Percentiles rank a stretch among this genome's conserved stretches.
These are phyloP conservation scores for Geotrichum fermentans DNA, from an alignment of 1,139 yeast genomes.

Conservation along the genomic window DNA sequence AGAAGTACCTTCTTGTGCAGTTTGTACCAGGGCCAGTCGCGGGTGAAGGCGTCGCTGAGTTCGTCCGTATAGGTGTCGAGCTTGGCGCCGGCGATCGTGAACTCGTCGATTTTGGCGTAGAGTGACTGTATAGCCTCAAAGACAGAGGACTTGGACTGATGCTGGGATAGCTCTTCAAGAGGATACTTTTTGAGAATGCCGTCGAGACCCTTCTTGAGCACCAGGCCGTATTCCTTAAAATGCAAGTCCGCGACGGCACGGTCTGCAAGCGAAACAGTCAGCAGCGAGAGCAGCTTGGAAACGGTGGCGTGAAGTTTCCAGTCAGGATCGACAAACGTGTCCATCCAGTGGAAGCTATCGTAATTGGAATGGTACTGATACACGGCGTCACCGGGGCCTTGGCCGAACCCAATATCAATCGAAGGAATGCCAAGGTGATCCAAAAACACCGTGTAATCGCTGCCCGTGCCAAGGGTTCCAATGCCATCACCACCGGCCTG, in stretches of 20 bases:
- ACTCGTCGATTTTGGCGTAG: constrained; percentile 26
- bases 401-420: constrained; percentile 50
- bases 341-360: constrained; percentile 67
- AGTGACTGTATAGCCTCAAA: constrained; percentile 28
- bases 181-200: constrained; percentile 2
- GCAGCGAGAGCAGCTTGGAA: constrained; percentile 49
- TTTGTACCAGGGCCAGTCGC: constrained; percentile 36
- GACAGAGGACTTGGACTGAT: neutral
- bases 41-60: constrained; percentile 31
- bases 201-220: constrained; percentile 25
- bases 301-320: constrained; percentile 52
- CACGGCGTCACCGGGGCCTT: constrained; percentile 44
- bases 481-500: constrained; percentile 37
- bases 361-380: constrained; percentile 69
- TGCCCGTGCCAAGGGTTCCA: constrained; percentile 55
- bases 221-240: constrained; percentile 42
- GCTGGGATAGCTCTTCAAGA: neutral
- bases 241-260: constrained; percentile 44
- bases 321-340: constrained; percentile 53
- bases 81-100: constrained; percentile 26
- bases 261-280: constrained; percentile 47
- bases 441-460: constrained; percentile 63
- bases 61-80: constrained; percentile 32
- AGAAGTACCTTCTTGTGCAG: constrained; percentile 32
- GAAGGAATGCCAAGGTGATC: constrained; percentile 67